A percentile compares a stretch with the other conserved stretches of the same genome.
Evolutionary conservation across 2,329 filamentous ascomycete genomes (phyloP).

Genomic region (Domatiomyces globalis): DNA sequence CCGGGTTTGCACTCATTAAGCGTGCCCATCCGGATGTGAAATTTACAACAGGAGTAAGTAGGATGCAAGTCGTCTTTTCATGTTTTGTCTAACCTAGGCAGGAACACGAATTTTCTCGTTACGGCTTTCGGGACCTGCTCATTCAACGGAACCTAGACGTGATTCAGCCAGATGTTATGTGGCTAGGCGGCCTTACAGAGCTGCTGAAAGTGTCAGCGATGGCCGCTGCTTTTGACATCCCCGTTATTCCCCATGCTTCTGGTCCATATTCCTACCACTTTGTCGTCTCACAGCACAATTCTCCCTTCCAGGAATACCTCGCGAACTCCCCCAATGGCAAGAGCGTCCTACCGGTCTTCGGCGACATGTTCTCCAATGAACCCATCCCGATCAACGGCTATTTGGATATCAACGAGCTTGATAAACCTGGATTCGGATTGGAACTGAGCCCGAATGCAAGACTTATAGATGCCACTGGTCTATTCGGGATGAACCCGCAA

Average conservation of each 20-base stretch:
- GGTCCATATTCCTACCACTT: constrained; percentile 95
- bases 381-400: constrained; percentile 74
- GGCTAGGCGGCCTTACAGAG: constrained; percentile 86
- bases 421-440: constrained; percentile 82
- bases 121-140: constrained; percentile 86
- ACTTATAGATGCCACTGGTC: constrained; percentile 58
- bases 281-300: constrained; percentile 83
- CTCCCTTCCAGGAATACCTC: constrained; percentile 89
- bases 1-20: constrained; percentile 82
- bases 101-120: constrained; percentile 89
- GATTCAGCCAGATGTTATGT: constrained; percentile 94
- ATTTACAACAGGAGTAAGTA: constrained; percentile 62
- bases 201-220: constrained; percentile 77
- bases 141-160: constrained; percentile 87
- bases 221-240: constrained; percentile 85
- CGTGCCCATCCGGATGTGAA: constrained; percentile 77
- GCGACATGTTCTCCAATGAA: constrained; percentile 79
- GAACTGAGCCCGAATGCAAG: constrained; percentile 71
- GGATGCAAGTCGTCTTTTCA: background rate
- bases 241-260: constrained; percentile 86
- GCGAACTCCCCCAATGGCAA: constrained; percentile 86
- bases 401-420: constrained; percentile 62
- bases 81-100: background rate
- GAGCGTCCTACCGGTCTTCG: constrained; percentile 81
- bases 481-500: constrained; percentile 52